Evolutionary conservation across 148 eudicot genomes (phyloP), one percentile per base, ranked within the genome.

Genomic region (Rheum nobile): DNA sequence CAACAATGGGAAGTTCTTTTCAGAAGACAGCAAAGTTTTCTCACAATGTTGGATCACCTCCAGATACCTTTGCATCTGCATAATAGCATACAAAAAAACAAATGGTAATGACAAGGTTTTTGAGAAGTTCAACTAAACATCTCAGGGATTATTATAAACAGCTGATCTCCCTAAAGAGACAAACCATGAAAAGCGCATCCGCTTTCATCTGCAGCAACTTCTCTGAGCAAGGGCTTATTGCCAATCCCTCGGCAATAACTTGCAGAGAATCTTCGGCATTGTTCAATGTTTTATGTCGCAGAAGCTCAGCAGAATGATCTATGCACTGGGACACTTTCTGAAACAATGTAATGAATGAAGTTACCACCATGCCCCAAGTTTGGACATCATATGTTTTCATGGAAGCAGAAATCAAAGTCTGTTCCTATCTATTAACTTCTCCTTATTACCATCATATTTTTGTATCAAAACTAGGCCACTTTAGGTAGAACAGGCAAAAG

Each of bases 301-400:
- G 81, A 83, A 87, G 85, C 67, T 79, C 84, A 74, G 84, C 76
- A 77, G 88, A 84, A 76, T 80, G 87, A 74, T 88, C 82, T 82
- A 92, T 86, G 84, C 81, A 92, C 29, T 85, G 88, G 32, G 80
- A 81, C 61, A 86, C 89, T 92, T 87, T 92, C 99, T 95, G 93
- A 77, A 52, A 82, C 48, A 44, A 21, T 48, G 55, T 29, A 6
- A 63, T 61, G 5, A 47, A 1, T 44, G 37, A 46, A 71, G 76
- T 78, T 46, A 75, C 4, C 19, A 61, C 5, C 67, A 17, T 28
- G 12, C 35, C 67, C 65, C 67, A 61, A 61, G 67, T 61, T 1
- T 61, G 34, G 67, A 61, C 37, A 61, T 21, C 12, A 12, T 28
- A 28, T 28, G 12, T 28, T 28, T 59, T 61, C 67, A 61, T 13